Base-by-base conservation (phyloP, 2,329 filamentous ascomycete species). In the Tricladium varicosporioides region DNA sequence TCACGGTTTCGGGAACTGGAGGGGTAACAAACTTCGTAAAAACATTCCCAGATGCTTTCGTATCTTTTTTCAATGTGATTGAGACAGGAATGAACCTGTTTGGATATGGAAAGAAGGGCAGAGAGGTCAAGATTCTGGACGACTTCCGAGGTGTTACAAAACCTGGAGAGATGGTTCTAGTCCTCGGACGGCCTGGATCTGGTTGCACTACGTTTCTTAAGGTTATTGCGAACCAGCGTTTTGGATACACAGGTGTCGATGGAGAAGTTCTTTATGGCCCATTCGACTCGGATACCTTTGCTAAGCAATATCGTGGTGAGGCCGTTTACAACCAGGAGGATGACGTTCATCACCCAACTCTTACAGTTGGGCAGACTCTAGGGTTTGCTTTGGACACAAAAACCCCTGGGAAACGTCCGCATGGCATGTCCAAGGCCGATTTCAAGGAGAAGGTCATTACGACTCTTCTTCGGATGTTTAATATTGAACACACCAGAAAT, bases 241-340 rank as follows among this genome's bases (percentile, higher is more conserved):
- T 76, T 61, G 82, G 82, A 5, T 58, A 58, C 43, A 58, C 52
- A 5, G 48, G 48, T 9, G 56, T 58, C 13, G 75, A 80, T 1
- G 91, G 91, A 11, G 86, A 94, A 2, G 90, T 95, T 0, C 73
- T 81, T 0, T 95, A 93, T 63, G 90, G 91, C 0, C 86, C 86
- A 0, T 92, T 91, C 69, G 81, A 84, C 4, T 80, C 85, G 14
- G 76, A 85, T 16, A 85, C 88, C 49, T 93, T 95, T 65, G 75
- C 75, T 62, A 82, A 87, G 67, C 77, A 81, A 51, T 95, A 91
- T 70, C 82, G 90, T 31, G 90, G 90, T 51, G 90, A 96, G 74
- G 87, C 89, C 0, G 86, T 93, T 4, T 96, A 95, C 75, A 93
- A 91, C 67, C 85, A 89, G 65, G 89, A 93, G 71, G 91, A 95